These are phyloP conservation scores for Macrophomina pseudophaseolina DNA, from an alignment of 2,329 filamentous ascomycete genomes.

Conservation along the genomic window DNA sequence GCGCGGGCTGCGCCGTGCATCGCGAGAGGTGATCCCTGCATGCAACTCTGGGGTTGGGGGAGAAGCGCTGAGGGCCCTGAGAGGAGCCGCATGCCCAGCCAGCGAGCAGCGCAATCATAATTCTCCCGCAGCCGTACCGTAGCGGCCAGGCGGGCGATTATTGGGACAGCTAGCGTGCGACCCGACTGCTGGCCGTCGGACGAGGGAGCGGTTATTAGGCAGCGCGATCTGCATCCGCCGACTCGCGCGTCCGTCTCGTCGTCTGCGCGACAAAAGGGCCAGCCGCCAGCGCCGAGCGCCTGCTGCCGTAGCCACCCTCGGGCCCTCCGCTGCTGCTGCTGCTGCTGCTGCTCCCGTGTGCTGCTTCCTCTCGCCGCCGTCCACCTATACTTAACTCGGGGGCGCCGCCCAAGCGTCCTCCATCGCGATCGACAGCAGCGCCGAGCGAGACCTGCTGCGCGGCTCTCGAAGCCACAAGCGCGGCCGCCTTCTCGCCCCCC, in stretches of 20 bases:
- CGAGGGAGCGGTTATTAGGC: not conserved
- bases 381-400: not conserved
- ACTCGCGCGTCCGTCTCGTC: slow-evolving; percentile 8
- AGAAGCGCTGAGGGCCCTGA: not conserved
- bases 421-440: slow-evolving; percentile 20
- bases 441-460: slow-evolving; percentile 20
- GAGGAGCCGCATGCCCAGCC: slow-evolving; percentile 4
- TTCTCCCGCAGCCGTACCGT: no score
- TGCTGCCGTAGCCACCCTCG: not conserved
- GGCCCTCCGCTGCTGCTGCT: not conserved
- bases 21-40: slow-evolving; percentile 5
- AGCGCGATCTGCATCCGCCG: slow-evolving; percentile 17
- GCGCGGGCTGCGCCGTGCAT: not conserved
- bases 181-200: no score
- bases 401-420: not conserved
- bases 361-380: not conserved
- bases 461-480: slow-evolving; percentile 24
- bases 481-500: slow-evolving; percentile 13
- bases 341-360: not conserved
- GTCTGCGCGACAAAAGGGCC: slow-evolving; percentile 17
- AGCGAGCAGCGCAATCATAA: no score
- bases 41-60: slow-evolving; percentile 10
- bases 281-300: slow-evolving; percentile 8
- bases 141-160: no score
- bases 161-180: no score